Percentiles rank a stretch among this genome's conserved stretches.
These are phyloP conservation scores for Tephrocybe sp. DNA, from an alignment of 768 basidiomycete species.

Conservation along the genomic window DNA sequence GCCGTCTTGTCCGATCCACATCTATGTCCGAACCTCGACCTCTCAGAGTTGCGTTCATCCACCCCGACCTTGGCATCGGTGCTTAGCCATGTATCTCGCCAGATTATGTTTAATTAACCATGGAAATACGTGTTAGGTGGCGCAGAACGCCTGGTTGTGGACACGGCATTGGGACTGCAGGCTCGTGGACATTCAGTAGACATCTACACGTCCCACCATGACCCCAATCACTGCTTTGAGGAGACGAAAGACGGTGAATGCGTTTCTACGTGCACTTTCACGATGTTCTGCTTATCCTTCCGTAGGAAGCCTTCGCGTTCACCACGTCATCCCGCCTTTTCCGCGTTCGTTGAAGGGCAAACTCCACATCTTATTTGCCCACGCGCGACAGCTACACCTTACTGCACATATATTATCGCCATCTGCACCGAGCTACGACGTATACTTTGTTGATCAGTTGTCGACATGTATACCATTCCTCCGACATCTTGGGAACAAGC, in stretches of 20 bases:
- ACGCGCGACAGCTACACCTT: slow-evolving; percentile 86
- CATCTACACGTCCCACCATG: slow-evolving; percentile 93
- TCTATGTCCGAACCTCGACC: slow-evolving; percentile 14
- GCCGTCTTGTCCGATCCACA: neutral
- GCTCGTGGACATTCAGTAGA: slow-evolving; percentile 80
- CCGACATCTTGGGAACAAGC: slow-evolving; percentile 60
- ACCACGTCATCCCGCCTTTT: slow-evolving; percentile 70
- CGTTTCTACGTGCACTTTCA: neutral
- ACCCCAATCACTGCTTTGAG: slow-evolving; percentile 85
- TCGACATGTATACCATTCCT: slow-evolving; percentile 90
- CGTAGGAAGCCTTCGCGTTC: slow-evolving; percentile 78
- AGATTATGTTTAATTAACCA: slow-evolving; percentile 14
- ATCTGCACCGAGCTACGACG: slow-evolving; percentile 60
- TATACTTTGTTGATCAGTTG: slow-evolving; percentile 94
- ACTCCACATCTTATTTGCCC: slow-evolving; percentile 88
- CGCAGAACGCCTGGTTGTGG: slow-evolving; percentile 92
- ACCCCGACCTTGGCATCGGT: slow-evolving; percentile 97
- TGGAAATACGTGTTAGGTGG: slow-evolving; percentile 59
- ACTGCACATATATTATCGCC: slow-evolving; percentile 59
- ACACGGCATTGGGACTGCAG: slow-evolving; percentile 90
- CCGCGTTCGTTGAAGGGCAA: slow-evolving; percentile 79
- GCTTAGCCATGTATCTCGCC: slow-evolving; percentile 16
- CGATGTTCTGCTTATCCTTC: neutral
- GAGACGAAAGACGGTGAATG: slow-evolving; percentile 84
- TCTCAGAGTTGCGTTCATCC: slow-evolving; percentile 77